Conservation (phyloP, 768 basidiomycete genomes). For the Boletus pseudo-olivaceus region DNA sequence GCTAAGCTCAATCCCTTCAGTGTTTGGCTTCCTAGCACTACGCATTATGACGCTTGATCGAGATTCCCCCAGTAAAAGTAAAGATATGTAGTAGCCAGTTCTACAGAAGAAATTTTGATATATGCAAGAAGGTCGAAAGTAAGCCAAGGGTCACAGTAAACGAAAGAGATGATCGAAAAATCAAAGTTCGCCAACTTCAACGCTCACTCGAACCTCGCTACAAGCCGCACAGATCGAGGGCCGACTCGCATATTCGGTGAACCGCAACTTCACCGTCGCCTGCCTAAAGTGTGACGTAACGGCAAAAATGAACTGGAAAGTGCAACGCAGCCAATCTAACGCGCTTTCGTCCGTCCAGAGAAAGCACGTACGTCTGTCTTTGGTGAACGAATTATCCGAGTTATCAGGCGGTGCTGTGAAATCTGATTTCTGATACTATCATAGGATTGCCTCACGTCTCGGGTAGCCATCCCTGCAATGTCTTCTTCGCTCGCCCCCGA, state of each 20-base stretch:
- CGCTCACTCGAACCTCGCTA: too few relatives aligned
- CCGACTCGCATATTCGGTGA: conserved; percentile 77
- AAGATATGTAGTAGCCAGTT: neutral
- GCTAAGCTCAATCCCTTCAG: neutral
- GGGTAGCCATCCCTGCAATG: conserved; percentile 45
- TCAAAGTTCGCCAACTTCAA: conserved; percentile 35
- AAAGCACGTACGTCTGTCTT: conserved; percentile 63
- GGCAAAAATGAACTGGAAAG: conserved; percentile 65
- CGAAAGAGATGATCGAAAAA: neutral
- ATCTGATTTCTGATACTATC: conserved; percentile 51
- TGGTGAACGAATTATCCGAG: conserved; percentile 84
- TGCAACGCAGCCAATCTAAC: neutral
- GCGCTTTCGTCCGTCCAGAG: neutral
- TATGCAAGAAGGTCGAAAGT: conserved; percentile 31
- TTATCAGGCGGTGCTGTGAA: conserved; percentile 54
- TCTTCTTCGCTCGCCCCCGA: conserved; percentile 69
- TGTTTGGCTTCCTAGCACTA: neutral
- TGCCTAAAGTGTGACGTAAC: conserved; percentile 94
- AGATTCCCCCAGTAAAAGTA: neutral
- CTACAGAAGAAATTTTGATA: conserved; percentile 9
- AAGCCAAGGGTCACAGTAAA: conserved; percentile 17
- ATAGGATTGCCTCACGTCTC: conserved; percentile 51
- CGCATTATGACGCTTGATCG: neutral
- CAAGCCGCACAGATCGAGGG: conserved; percentile 74
- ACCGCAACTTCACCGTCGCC: conserved; percentile 78